Conservation (phyloP, 2,329 filamentous ascomycete genomes). For the Colletotrichum godetiae region DNA sequence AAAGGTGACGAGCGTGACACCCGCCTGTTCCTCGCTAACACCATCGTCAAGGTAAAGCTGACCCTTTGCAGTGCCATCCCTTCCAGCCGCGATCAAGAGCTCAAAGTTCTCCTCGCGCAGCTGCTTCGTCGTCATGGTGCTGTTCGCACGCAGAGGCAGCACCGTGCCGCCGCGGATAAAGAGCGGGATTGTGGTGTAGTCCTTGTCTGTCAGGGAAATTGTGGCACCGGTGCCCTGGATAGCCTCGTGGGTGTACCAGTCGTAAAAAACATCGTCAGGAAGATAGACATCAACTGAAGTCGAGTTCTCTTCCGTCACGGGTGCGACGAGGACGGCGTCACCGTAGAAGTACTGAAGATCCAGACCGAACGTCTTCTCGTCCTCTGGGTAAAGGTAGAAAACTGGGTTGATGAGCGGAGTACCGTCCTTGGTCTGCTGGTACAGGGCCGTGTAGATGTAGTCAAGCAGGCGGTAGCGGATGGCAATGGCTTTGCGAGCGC, state of each 20-base stretch:
- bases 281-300: conserved; percentile 60
- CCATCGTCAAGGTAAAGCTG: conserved; percentile 84
- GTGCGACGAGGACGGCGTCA: conserved; percentile 58
- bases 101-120: conserved; percentile 75
- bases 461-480: conserved; percentile 84
- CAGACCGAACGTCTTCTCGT: conserved; percentile 56
- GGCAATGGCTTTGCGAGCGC: conserved; percentile 75
- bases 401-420: conserved; percentile 75
- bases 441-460: conserved; percentile 81
- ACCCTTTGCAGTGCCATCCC: conserved; percentile 72
- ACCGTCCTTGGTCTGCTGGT: conserved; percentile 69
- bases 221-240: conserved; percentile 33
- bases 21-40: conserved; percentile 67
- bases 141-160: conserved; percentile 67
- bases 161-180: conserved; percentile 75
- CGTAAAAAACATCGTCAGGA: conserved; percentile 62
- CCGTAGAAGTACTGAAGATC: conserved; percentile 65
- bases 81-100: conserved; percentile 74
- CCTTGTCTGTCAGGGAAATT: conserved; percentile 45
- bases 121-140: conserved; percentile 72
- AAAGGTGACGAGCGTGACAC: conserved; percentile 70
- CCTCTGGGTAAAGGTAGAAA: conserved; percentile 75
- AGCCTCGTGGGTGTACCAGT: conserved; percentile 59
- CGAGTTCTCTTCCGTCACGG: conserved; percentile 57
- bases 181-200: conserved; percentile 69